phyloP scores from a whole-genome alignment of 2,329 filamentous ascomycete species.

The Aspergillus sp. region DNA sequence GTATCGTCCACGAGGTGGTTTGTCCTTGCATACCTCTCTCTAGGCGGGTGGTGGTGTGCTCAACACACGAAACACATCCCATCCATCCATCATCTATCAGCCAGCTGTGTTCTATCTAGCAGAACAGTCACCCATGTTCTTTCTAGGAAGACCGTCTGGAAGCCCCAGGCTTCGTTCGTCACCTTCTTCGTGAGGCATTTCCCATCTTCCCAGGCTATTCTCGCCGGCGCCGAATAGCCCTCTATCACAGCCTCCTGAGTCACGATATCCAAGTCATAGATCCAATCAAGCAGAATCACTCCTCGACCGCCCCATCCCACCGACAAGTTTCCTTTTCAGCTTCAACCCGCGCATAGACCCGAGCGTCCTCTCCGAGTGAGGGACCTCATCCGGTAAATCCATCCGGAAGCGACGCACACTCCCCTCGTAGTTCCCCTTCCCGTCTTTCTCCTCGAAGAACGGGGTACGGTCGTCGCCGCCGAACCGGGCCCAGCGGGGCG shows the following conservation, averaged over 20 bases:
- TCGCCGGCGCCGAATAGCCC: neutral
- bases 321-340: constrained; percentile 14
- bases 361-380: neutral
- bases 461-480: constrained; percentile 32
- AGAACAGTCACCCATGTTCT: no score
- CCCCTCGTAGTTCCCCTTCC: constrained; percentile 41
- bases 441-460: constrained; percentile 41
- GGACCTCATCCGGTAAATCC: constrained; percentile 39
- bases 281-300: neutral
- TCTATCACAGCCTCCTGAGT: no score
- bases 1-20: no score
- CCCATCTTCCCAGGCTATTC: neutral
- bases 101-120: no score
- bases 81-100: no score
- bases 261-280: neutral
- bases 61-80: neutral
- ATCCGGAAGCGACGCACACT: constrained; percentile 48
- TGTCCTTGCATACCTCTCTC: no score
- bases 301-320: neutral
- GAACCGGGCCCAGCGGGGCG: constrained; percentile 41
- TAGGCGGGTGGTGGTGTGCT: neutral
- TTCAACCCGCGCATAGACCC: constrained; percentile 5
- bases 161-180: neutral
- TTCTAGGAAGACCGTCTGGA: neutral
- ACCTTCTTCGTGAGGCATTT: no score